Evolutionary conservation across 768 basidiomycete genomes (phyloP), one percentile per base, ranked within the genome.

Genomic region (Lactarius sanguifluus): DNA sequence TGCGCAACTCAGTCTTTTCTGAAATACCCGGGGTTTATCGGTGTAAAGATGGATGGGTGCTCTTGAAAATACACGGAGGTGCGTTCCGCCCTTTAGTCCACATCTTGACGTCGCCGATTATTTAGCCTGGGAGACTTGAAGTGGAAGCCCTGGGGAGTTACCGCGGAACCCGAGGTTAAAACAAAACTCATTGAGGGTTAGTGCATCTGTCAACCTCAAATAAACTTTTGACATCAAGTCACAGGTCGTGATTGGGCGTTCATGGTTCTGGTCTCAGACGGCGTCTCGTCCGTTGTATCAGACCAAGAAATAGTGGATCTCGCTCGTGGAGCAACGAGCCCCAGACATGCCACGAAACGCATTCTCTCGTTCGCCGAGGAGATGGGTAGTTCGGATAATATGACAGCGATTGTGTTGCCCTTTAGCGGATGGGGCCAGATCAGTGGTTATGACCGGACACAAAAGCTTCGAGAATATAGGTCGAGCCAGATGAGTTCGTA

Each of bases 231-330:
- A 64, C 50, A 7, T 60, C 6, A 2, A 25, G 18, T 2, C 15
- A 12, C 71, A 95, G 96, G 92, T 60, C 75, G 80, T 10, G 87
- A 92, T 61, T 95, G 92, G 86, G 89, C 95, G 0, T 96, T 89
- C 75, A 81, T 96, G 71, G 83, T 95, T 34, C 81, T 96, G 16
- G 81, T 96, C n/a, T 96, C 95, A 12, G 97, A 99, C 75, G 97
- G 97, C 6, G 84, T 98, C 58, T 92, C 94, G 1, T 93, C 92
- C 41, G 84, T 92, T 56, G 82, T 97, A 52, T 95, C 95, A 0
- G 95, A 98, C 75, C 91, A 92, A 68, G 97, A 99, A 78, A 89
- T 99, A 67, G 86, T 92, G 38, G 97, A 98, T 75, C 86, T 99
- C 54, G 90, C 88, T 7, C 82, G 95, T 59, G 81, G 81, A 55